Conservation (phyloP, 73 alveolate genomes). For the Paramecium biaurelia region DNA sequence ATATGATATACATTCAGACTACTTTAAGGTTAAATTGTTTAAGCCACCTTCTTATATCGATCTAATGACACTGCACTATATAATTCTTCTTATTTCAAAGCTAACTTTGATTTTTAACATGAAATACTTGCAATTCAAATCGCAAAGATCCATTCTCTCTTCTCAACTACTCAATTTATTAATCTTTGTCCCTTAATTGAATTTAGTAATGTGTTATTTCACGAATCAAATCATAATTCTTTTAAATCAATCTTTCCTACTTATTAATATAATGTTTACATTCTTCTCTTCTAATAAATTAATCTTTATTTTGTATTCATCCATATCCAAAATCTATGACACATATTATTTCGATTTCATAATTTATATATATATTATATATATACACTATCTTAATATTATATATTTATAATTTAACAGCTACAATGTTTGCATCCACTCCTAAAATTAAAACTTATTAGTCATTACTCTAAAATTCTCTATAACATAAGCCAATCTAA, state of each 20-base stretch:
- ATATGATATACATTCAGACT: neutral
- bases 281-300: neutral
- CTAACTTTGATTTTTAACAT: neutral
- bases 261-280: neutral
- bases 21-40: neutral
- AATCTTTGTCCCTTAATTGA: neutral
- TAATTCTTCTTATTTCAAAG: neutral
- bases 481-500: neutral
- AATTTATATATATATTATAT: neutral
- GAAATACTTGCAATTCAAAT: slow-evolving; percentile 16
- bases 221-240: neutral
- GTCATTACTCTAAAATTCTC: neutral
- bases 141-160: neutral
- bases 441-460: neutral
- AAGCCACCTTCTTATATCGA: neutral
- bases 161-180: neutral
- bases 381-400: neutral
- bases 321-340: neutral
- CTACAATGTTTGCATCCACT: slow-evolving; percentile 14
- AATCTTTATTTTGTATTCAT: neutral
- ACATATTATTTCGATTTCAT: neutral
- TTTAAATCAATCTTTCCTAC: neutral
- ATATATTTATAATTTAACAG: neutral
- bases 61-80: neutral
- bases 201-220: neutral